Evolutionary conservation across 2,329 filamentous ascomycete species (phyloP), one percentile per base, ranked within the genome.

Genomic region (Botryotinia convoluta): DNA sequence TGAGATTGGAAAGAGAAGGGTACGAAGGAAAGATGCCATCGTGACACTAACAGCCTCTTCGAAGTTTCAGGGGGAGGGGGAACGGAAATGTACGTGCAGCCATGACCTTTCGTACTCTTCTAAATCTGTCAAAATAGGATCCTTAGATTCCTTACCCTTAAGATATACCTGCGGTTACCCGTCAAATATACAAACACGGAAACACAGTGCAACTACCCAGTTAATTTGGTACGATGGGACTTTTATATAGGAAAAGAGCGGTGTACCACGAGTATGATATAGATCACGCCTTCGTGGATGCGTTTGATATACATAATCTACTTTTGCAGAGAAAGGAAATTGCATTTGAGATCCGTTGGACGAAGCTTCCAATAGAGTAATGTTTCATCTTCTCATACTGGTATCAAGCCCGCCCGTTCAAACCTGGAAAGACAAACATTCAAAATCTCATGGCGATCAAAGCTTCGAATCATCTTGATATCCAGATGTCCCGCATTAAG

Each of bases 201-300:
- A 20, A 48, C 44, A 65, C 62, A 18, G 44, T 35, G 39, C 48
- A 35, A 35, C 62, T 7, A 7, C 5, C 32, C n/a, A 57, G n/a
- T 3, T 18, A 18, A 29, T 48, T 26, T 54, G 48, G 42, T 65
- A 65, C 44, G 7, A 48, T 32, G 44, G 10, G 20, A n/a, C 10
- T 20, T 65, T 65, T 44, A 65, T 18, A 29, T 14, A n/a, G 62
- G 62, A 35, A 44, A 65, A 65, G 42, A 65, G 62, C 42, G 62
- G 62, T 65, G 62, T 65, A n/a, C 62, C 62, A n/a, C 29, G 61
- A 63, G 57, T 22, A n/a, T 62, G 37, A 62, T n/a, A 62, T 39
- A 16, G 29, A 35, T 18, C 29, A 65, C 29, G 45, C 20, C 42
- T 32, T 32, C 26, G 44, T 35, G 42, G 29, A n/a, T 45, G 39